phyloP scores from a whole-genome alignment of 139 green algal genomes.

The Volvox africanus region DNA sequence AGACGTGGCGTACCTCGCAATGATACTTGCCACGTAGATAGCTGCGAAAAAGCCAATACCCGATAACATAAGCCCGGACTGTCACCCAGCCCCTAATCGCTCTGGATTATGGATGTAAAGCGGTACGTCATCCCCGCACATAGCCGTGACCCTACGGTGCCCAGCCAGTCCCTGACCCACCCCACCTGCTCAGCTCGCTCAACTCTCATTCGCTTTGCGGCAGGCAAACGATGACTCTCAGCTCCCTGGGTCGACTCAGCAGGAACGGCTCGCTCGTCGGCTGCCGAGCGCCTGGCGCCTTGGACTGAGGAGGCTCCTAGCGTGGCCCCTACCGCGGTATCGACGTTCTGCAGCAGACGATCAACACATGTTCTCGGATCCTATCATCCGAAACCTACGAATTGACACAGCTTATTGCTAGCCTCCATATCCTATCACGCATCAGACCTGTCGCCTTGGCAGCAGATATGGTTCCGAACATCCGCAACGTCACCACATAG shows the following conservation, averaged over 20 bases:
- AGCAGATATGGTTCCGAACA: background rate
- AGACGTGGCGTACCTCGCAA: no score
- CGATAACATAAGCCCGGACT: no score
- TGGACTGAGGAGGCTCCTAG: background rate
- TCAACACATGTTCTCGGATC: background rate
- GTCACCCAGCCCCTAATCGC: no score
- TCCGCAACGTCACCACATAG: background rate
- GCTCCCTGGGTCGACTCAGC: background rate
- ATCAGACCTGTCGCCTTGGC: background rate
- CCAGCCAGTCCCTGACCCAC: background rate
- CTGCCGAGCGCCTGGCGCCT: background rate
- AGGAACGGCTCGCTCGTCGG: background rate
- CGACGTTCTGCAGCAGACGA: background rate
- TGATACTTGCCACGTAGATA: no score
- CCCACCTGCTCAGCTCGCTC: conserved; percentile 6
- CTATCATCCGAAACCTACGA: no score
- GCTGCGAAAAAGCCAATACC: no score
- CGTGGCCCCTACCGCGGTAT: background rate
- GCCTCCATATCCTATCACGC: no score
- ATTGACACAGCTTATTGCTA: no score
- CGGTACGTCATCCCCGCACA: no score
- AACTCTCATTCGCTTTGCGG: conserved; percentile 16
- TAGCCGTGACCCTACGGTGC: no score
- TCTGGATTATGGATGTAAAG: no score
- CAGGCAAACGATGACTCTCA: background rate